Percentiles rank a stretch among this genome's conserved stretches.
These are phyloP conservation scores for Podospora pseudoanserina DNA, from an alignment of 495 filamentous ascomycete genomes.

Conservation along the genomic window DNA sequence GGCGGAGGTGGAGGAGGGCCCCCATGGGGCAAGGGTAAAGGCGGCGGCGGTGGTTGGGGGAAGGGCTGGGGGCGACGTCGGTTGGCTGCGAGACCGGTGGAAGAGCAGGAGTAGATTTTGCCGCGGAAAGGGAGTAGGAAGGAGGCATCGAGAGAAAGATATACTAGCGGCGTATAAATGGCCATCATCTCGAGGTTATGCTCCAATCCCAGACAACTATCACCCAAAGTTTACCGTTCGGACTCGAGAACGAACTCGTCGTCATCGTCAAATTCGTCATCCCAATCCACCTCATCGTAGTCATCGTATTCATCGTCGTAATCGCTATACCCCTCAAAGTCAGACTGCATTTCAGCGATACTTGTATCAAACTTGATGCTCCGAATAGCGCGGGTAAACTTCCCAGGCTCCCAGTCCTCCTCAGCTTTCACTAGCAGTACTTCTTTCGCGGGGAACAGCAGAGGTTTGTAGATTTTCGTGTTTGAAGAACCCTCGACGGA, in stretches of 20 bases:
- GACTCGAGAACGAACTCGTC: too few species aligned
- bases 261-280: too few species aligned
- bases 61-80: conserved; percentile 10
- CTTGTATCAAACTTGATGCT: background rate
- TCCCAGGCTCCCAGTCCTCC: background rate
- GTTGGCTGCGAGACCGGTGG: conserved; percentile 1
- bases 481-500: background rate
- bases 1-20: conserved; percentile 6
- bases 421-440: background rate
- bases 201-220: too few species aligned
- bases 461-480: background rate
- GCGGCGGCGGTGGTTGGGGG: conserved; percentile 4
- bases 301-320: too few species aligned
- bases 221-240: too few species aligned
- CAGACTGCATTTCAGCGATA: too few species aligned
- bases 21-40: conserved; percentile 14
- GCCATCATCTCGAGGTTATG: too few species aligned
- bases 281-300: too few species aligned
- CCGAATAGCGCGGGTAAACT: background rate
- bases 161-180: background rate
- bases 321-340: too few species aligned
- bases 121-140: background rate
- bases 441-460: background rate
- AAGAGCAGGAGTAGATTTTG: conserved; percentile 1
- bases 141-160: background rate